phyloP scores from a whole-genome alignment of 106 monocot species.

The Allium cepa region DNA sequence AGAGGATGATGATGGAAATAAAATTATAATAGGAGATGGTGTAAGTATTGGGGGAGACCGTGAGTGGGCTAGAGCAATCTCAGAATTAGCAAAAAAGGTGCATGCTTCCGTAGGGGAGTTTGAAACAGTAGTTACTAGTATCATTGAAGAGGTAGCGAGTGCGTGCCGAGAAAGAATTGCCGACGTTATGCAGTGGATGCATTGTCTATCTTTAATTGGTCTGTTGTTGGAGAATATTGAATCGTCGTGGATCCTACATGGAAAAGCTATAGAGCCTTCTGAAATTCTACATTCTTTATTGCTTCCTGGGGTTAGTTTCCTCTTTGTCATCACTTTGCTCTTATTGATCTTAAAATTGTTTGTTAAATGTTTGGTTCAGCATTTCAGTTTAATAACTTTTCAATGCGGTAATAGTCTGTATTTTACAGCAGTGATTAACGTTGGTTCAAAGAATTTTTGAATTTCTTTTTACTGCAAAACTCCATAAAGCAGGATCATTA shows the following conservation, averaged over 20 bases:
- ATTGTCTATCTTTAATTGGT: conserved; percentile 68
- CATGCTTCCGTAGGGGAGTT: conserved; percentile 85
- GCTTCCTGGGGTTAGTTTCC: conserved; percentile 69
- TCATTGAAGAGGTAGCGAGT: conserved; percentile 57
- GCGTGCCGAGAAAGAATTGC: conserved; percentile 89
- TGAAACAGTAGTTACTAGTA: conserved; percentile 49
- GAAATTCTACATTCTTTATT: conserved; percentile 81
- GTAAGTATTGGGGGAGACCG: conserved; percentile 79
- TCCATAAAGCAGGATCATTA: too few relatives aligned
- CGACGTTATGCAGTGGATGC: conserved; percentile 82
- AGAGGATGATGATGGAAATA: conserved; percentile 54
- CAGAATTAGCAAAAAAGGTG: conserved; percentile 66
- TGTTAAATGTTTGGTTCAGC: too few relatives aligned
- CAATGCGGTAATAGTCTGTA: too few relatives aligned
- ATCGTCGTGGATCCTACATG: conserved; percentile 38
- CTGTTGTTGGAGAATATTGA: conserved; percentile 69
- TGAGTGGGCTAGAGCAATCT: conserved; percentile 66
- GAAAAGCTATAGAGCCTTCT: conserved; percentile 52
- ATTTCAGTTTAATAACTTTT: neutral
- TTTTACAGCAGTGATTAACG: too few relatives aligned
- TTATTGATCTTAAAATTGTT: too few relatives aligned
- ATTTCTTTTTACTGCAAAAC: too few relatives aligned
- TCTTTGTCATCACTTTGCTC: neutral
- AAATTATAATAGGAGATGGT: conserved; percentile 75
- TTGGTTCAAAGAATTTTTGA: too few relatives aligned